Percentiles rank a stretch among this genome's conserved stretches.
These are phyloP conservation scores for Penicillium riverlandense DNA, from an alignment of 495 filamentous ascomycete genomes.

Conservation along the genomic window DNA sequence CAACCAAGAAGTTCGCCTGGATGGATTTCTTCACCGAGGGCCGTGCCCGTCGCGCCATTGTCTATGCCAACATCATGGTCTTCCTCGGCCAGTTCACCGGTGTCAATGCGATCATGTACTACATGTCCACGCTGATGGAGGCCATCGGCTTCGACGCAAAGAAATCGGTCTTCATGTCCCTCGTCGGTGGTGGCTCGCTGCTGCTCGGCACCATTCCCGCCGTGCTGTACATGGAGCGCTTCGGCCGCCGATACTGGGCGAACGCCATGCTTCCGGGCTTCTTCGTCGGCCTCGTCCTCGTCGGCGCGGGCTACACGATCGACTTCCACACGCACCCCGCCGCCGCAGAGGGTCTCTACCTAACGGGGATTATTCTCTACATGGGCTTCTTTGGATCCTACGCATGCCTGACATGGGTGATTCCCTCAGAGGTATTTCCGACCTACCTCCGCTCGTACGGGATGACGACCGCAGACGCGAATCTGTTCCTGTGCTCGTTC, in stretches of 20 bases:
- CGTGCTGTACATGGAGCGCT: conserved; percentile 53
- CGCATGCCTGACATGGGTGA: conserved; percentile 56
- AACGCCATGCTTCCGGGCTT: conserved; percentile 54
- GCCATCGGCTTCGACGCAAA: conserved; percentile 48
- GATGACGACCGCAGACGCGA: conserved; percentile 50
- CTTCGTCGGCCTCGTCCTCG: conserved; percentile 51
- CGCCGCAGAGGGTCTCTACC: conserved; percentile 43
- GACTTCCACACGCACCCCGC: conserved; percentile 24
- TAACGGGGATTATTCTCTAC: conserved; percentile 52
- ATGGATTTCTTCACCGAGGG: conserved; percentile 56
- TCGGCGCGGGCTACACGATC: conserved; percentile 48
- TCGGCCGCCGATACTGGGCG: conserved; percentile 55
- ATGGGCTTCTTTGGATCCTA: conserved; percentile 59
- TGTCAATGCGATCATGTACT: conserved; percentile 58
- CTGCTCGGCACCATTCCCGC: conserved; percentile 52
- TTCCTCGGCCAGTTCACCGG: conserved; percentile 56
- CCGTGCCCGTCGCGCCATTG: conserved; percentile 49
- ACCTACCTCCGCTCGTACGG: conserved; percentile 55
- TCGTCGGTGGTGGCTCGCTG: conserved; percentile 53
- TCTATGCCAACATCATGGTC: conserved; percentile 58
- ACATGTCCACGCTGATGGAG: conserved; percentile 51
- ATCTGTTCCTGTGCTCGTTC: conserved; percentile 52
- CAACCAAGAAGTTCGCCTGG: conserved; percentile 43
- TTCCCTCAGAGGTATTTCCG: conserved; percentile 53
- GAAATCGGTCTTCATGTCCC: conserved; percentile 51